Percentiles rank a stretch among this genome's conserved stretches.
phyloP scores from a whole-genome alignment of 2,329 filamentous ascomycete genomes.

The Dothiorella sarmentorum region DNA sequence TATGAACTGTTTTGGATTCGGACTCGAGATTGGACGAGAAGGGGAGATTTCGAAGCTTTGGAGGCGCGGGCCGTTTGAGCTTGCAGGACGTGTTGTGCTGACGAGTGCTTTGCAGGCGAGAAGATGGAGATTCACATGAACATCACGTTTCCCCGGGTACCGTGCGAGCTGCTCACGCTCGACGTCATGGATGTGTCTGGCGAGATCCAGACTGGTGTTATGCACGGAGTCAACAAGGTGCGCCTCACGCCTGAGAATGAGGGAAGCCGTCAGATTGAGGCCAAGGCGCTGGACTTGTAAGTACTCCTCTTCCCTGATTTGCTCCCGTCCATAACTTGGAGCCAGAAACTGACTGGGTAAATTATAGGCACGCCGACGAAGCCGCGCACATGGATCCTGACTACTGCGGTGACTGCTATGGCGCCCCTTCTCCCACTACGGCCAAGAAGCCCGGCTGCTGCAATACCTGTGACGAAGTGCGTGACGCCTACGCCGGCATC shows the following conservation, averaged over 20 bases:
- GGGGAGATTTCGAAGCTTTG: background rate
- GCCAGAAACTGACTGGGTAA: background rate
- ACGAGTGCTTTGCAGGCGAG: conserved; percentile 59
- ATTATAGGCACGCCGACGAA: conserved; percentile 60
- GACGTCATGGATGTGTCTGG: conserved; percentile 99
- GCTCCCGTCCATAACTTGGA: too few relatives aligned
- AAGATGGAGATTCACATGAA: conserved; percentile 99
- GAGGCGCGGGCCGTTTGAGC: too few relatives aligned
- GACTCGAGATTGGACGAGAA: background rate
- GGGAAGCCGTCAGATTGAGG: conserved; percentile 58
- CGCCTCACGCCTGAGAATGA: conserved; percentile 69
- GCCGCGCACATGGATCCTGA: conserved; percentile 77
- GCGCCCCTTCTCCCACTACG: conserved; percentile 68
- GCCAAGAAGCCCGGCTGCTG: conserved; percentile 85
- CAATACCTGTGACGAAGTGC: conserved; percentile 94
- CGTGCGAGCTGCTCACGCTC: conserved; percentile 91
- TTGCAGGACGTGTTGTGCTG: background rate
- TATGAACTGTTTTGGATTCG: too few relatives aligned
- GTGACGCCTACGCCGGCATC: conserved; percentile 84
- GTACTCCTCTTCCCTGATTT: conserved; percentile 15
- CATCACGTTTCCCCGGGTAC: conserved; percentile 88
- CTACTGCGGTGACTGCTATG: conserved; percentile 94
- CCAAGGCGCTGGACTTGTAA: conserved; percentile 38
- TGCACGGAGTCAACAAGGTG: conserved; percentile 89
- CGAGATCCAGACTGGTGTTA: conserved; percentile 90